phyloP scores from a whole-genome alignment of 306 rosid species.

The Pyrus bretschneideri region DNA sequence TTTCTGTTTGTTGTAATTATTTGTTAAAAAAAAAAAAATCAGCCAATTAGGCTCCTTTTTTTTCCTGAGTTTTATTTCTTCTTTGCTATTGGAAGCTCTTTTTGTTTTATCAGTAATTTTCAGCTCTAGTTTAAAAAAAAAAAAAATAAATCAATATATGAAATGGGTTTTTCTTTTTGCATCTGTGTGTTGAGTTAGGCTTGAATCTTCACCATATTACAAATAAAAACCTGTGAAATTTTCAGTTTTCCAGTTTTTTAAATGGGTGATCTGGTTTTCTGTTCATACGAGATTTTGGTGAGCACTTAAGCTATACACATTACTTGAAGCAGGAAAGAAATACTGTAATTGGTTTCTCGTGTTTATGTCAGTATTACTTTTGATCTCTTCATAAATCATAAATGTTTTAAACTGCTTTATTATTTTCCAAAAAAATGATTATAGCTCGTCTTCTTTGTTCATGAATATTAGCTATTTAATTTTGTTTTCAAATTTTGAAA shows the following conservation, averaged over 20 bases:
- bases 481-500: not conserved
- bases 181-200: not conserved
- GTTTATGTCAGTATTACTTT: not conserved
- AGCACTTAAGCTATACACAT: not conserved
- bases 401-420: not conserved
- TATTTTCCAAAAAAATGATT: not conserved
- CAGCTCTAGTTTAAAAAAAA: not conserved
- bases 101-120: not conserved
- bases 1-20: not conserved
- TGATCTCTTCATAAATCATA: too few relatives aligned
- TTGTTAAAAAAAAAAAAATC: not conserved
- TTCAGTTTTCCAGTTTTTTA: not conserved
- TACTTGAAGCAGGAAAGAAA: not conserved
- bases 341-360: not conserved
- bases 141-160: too few relatives aligned
- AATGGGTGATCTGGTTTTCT: constrained; percentile 16
- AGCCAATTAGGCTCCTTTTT: not conserved
- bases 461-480: not conserved
- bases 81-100: not conserved
- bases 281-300: not conserved
- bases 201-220: not conserved
- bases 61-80: not conserved
- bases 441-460: not conserved
- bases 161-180: not conserved
- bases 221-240: not conserved